Evolutionary conservation across 164 flowering plant genomes (phyloP), one percentile per base, ranked within the genome.

Genomic region (Platanus orientalis): DNA sequence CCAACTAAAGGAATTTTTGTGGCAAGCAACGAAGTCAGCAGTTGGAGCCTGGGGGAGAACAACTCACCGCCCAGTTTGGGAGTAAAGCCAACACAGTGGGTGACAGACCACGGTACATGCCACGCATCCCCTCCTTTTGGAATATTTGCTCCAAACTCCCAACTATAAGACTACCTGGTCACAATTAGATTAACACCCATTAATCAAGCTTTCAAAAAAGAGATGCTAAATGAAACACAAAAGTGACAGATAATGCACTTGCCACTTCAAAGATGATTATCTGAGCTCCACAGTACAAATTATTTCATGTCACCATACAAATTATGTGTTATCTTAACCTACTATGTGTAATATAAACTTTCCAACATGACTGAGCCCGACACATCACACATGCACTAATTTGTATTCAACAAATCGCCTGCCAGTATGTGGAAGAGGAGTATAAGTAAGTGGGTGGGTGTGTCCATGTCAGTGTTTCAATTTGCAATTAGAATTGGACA

Each of bases 51-150:
- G 7, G 16, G 39, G 48, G 29, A 48, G 47, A 13, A 63, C 19
- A 28, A 81, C 90, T 80, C 58, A 87, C 93, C 5, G 93, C 93
- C 93, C 93, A 87, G 63, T 83, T 87, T 32, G 94, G 88, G 59
- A 87, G 85, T 53, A 87, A 75, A 28, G 90, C 94, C 58, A 87
- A 72, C 50, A 87, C 82, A 2, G 94, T 87, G 1, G 94, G 94
- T 51, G 88, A 64, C 2, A 87, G 90, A 25, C 90, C 94, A 49
- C 90, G 87, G 66, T 87, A 85, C 87, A 87, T 79, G 34, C 94
- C 94, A 26, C 84, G 82, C 27, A 87, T 13, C 32, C 94, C 94
- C 69, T 87, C 90, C 69, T 71, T 79, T 48, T 69, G 75, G 61
- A 85, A 71, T 68, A 85, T 85, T 64, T 82, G 87, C 62, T 79